phyloP scores from a whole-genome alignment of 2,329 filamentous ascomycete species.

The Aaosphaeria pasadenensis region DNA sequence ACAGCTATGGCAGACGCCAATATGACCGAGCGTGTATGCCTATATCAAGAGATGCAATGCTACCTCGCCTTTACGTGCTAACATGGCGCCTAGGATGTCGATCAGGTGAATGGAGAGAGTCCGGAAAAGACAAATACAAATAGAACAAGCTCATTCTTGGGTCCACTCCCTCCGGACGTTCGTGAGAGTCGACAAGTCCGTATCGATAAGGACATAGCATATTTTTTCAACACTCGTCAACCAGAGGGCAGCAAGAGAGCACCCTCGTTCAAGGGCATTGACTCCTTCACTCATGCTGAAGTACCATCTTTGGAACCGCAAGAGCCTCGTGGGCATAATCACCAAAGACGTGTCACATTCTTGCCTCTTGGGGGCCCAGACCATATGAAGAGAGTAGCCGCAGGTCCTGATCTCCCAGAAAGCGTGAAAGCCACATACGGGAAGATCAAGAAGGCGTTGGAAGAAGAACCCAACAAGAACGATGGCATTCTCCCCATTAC shows the following conservation, averaged over 20 bases:
- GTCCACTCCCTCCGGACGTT: slow-evolving; percentile 6
- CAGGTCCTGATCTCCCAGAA: slow-evolving; percentile 4
- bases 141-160: background rate
- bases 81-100: no score
- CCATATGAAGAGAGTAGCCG: background rate
- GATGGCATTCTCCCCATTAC: background rate
- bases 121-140: background rate
- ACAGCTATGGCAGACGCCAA: background rate
- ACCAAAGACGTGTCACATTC: background rate
- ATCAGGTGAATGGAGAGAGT: background rate
- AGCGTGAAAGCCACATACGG: slow-evolving; percentile 6
- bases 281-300: slow-evolving; percentile 24
- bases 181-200: slow-evolving; percentile 8
- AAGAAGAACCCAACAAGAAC: background rate
- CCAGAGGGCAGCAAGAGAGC: background rate
- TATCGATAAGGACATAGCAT: slow-evolving; percentile 20
- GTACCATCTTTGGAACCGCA: background rate
- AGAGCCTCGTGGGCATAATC: slow-evolving; percentile 1
- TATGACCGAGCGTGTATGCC: background rate
- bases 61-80: background rate
- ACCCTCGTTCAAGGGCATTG: slow-evolving; percentile 17
- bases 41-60: background rate
- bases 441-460: background rate
- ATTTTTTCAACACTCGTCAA: slow-evolving; percentile 5
- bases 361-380: slow-evolving; percentile 8